phyloP scores from a whole-genome alignment of 805 yeast species.

The Yamadazyma laniorum region DNA sequence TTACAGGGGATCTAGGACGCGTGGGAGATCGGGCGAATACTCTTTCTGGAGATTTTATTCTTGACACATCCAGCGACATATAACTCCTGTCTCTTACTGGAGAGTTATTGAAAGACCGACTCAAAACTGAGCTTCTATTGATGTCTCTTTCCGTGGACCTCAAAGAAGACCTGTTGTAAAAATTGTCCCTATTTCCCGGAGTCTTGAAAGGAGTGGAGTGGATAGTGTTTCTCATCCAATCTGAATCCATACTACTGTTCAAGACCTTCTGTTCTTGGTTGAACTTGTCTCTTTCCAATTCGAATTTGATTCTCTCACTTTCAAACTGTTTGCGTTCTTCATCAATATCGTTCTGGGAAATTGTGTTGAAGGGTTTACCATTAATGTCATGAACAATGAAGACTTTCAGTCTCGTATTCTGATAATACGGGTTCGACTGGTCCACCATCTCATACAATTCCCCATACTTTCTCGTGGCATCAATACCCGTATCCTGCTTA shows the following conservation, averaged over 20 bases:
- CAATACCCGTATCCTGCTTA: constrained; percentile 60
- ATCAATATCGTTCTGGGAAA: constrained; percentile 10
- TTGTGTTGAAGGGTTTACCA: constrained; percentile 29
- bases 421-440: constrained; percentile 26
- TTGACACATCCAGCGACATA: background rate
- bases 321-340: constrained; percentile 14
- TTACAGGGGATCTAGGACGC: background rate
- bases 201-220: constrained; percentile 15
- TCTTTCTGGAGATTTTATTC: constrained; percentile 3
- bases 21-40: background rate
- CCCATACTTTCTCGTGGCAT: constrained; percentile 45
- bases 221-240: constrained; percentile 12
- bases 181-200: constrained; percentile 3
- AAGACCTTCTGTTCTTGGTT: constrained; percentile 8
- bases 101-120: constrained; percentile 3
- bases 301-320: constrained; percentile 14
- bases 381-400: constrained; percentile 53
- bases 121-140: background rate
- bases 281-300: constrained; percentile 15
- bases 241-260: constrained; percentile 13
- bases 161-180: constrained; percentile 1
- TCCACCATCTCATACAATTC: constrained; percentile 13
- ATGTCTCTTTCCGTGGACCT: constrained; percentile 4
- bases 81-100: constrained; percentile 6
- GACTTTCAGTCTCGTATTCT: constrained; percentile 34